phyloP scores from a whole-genome alignment of 2,329 filamentous ascomycete species.

The Hirsutella rhossiliensis region DNA sequence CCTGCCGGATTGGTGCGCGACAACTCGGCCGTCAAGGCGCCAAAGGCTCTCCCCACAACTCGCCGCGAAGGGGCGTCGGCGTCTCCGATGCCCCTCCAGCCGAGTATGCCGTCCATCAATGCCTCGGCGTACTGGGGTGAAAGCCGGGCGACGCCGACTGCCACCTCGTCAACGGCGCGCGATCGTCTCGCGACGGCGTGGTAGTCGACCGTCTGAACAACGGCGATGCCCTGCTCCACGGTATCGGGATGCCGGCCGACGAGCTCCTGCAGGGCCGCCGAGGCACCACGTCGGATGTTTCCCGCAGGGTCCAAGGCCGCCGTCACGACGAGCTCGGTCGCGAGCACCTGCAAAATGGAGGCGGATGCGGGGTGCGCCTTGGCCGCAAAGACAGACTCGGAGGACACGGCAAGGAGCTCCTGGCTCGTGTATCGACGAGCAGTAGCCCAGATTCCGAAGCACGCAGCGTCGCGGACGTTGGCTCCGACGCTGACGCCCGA shows the following conservation, averaged over 20 bases:
- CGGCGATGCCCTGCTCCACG: constrained; percentile 65
- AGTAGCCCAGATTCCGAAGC: constrained; percentile 90
- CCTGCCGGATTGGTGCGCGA: constrained; percentile 11
- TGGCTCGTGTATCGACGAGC: constrained; percentile 74
- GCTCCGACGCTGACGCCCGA: constrained; percentile 78
- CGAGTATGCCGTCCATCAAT: constrained; percentile 57
- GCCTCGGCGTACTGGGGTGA: constrained; percentile 57
- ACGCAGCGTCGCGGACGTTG: constrained; percentile 88
- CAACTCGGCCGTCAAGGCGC: constrained; percentile 36
- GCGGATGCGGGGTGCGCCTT: constrained; percentile 20
- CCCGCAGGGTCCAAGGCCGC: constrained; percentile 82
- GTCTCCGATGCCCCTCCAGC: constrained; percentile 83
- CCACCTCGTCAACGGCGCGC: constrained; percentile 69
- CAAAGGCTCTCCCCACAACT: constrained; percentile 58
- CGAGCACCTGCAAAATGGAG: constrained; percentile 63
- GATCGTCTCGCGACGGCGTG: constrained; percentile 82
- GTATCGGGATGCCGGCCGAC: constrained; percentile 86
- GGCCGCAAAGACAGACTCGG: constrained; percentile 29
- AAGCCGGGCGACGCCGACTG: constrained; percentile 54
- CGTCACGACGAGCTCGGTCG: constrained; percentile 67
- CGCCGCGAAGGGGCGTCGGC: constrained; percentile 62
- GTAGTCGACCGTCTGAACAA: constrained; percentile 88
- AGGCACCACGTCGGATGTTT: constrained; percentile 86
- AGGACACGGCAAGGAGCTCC: constrained; percentile 57
- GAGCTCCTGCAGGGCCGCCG: constrained; percentile 86